phyloP scores from a whole-genome alignment of 1,284 basidiomycete genomes.

The Sporisorium reilianum region DNA sequence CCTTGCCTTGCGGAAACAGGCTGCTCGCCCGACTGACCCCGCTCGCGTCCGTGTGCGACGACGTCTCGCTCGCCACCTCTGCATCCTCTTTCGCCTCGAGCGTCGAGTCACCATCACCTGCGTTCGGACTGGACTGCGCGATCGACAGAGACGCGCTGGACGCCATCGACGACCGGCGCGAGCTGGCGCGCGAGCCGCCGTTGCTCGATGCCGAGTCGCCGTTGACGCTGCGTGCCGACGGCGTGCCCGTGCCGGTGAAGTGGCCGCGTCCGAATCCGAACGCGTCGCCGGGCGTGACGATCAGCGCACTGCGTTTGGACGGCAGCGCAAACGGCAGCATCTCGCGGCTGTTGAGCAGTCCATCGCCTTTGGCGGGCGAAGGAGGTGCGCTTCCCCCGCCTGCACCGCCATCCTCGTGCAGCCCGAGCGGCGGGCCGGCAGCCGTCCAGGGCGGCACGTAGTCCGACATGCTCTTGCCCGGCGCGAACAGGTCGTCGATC shows the following conservation, averaged over 20 bases:
- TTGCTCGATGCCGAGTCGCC: constrained; percentile 20
- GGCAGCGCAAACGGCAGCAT: constrained; percentile 92
- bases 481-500: constrained; percentile 57
- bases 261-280: constrained; percentile 64
- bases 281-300: constrained; percentile 75
- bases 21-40: constrained; percentile 31
- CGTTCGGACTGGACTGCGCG: background rate
- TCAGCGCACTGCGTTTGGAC: constrained; percentile 79
- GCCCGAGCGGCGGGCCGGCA: constrained; percentile 38
- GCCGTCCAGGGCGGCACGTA: constrained; percentile 59
- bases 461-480: constrained; percentile 59
- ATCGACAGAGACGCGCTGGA: constrained; percentile 10
- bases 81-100: constrained; percentile 15
- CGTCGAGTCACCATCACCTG: background rate
- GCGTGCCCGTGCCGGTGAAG: constrained; percentile 61
- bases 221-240: constrained; percentile 47
- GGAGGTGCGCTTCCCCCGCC: constrained; percentile 22
- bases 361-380: constrained; percentile 30
- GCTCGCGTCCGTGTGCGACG: constrained; percentile 27
- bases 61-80: constrained; percentile 24
- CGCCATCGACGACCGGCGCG: constrained; percentile 28
- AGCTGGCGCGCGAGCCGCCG: constrained; percentile 15
- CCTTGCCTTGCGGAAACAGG: constrained; percentile 59
- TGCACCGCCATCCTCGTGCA: constrained; percentile 30
- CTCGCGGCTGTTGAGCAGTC: constrained; percentile 81